A percentile compares a stretch with the other conserved stretches of the same genome.
These are phyloP conservation scores for Wickerhamiella sergipiensis DNA, from an alignment of 805 yeast genomes.

Conservation along the genomic window DNA sequence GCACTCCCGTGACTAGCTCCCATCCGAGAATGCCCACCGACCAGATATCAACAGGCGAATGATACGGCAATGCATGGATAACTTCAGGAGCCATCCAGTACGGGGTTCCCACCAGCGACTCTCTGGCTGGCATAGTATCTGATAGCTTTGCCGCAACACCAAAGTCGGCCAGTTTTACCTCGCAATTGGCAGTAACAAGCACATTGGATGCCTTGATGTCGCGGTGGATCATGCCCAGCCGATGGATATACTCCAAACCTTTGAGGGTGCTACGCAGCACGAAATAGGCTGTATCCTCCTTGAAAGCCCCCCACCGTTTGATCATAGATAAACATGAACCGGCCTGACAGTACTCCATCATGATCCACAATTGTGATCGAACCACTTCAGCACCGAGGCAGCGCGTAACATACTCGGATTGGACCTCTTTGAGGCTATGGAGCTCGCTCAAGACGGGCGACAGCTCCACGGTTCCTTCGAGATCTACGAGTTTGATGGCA, in stretches of 20 bases:
- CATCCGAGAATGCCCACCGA: conserved; percentile 85
- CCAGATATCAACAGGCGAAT: conserved; percentile 90
- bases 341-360: conserved; percentile 93
- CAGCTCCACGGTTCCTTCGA: conserved; percentile 67
- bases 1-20: conserved; percentile 69
- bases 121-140: conserved; percentile 35
- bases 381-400: conserved; percentile 50
- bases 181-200: conserved; percentile 52
- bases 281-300: conserved; percentile 46
- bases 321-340: conserved; percentile 72
- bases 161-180: conserved; percentile 77
- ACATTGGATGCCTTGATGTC: conserved; percentile 88
- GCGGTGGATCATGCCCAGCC: conserved; percentile 65
- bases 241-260: conserved; percentile 69
- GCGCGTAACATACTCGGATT: conserved; percentile 53
- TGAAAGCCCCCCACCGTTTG: conserved; percentile 37
- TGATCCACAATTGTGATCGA: conserved; percentile 68
- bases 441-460: conserved; percentile 64
- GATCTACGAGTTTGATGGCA: conserved; percentile 77
- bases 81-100: conserved; percentile 99
- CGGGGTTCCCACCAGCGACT: conserved; percentile 89
- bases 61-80: conserved; percentile 54
- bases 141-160: conserved; percentile 83
- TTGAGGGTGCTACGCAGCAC: conserved; percentile 49
- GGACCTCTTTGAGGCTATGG: conserved; percentile 51